A percentile compares a stretch with the other conserved stretches of the same genome.
phyloP scores from a whole-genome alignment of 441 rosid genomes.

The Erodium trifolium region DNA sequence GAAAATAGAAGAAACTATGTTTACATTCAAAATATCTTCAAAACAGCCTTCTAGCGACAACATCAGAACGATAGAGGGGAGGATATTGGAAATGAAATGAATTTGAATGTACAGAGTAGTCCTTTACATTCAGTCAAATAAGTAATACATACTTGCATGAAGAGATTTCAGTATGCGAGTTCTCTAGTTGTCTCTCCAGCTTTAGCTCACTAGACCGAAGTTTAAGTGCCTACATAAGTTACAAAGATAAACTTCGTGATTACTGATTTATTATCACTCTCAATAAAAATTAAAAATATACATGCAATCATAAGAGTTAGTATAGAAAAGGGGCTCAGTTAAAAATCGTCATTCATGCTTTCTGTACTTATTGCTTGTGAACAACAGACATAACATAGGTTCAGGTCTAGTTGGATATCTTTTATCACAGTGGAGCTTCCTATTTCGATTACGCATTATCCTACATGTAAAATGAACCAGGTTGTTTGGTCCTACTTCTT shows the following conservation, averaged over 20 bases:
- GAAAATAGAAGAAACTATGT: too few species aligned
- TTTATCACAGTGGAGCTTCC: neutral
- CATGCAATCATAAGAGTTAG: neutral
- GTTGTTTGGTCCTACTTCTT: neutral
- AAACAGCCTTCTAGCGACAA: neutral
- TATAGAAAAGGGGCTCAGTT: neutral
- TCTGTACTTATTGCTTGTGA: neutral
- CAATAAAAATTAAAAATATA: too few species aligned
- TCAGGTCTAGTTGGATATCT: neutral
- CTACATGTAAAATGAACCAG: neutral
- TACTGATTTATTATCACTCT: neutral
- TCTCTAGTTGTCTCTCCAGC: constrained; percentile 87
- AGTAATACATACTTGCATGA: constrained; percentile 56
- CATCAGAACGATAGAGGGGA: neutral
- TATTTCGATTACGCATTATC: neutral
- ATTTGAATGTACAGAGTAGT: neutral
- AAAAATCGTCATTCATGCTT: neutral
- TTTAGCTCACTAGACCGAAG: constrained; percentile 86
- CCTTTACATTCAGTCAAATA: constrained; percentile 15
- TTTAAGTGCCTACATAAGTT: constrained; percentile 68
- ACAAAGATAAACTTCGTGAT: constrained; percentile 6
- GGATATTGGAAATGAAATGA: neutral
- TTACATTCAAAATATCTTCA: too few species aligned
- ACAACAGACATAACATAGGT: too few species aligned
- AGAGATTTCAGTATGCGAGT: constrained; percentile 57